These are phyloP conservation scores for Candida ortonii DNA, from an alignment of 805 yeast genomes.

Conservation along the genomic window DNA sequence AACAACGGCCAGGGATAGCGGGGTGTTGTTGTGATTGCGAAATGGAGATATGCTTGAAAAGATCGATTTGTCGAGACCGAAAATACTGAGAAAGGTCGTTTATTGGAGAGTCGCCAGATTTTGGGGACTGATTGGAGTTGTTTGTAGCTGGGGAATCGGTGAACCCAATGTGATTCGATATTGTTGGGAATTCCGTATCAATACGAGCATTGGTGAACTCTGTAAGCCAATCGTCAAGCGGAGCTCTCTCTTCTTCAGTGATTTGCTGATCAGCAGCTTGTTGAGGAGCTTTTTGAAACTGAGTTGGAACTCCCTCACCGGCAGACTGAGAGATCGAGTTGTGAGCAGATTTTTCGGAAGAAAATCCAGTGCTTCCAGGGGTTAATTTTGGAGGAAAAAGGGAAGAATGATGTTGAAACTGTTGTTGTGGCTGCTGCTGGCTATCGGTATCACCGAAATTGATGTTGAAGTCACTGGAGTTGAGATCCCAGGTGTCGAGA, in stretches of 20 bases:
- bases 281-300: no score
- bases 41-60: slow-evolving; percentile 46
- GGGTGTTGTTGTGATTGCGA: slow-evolving; percentile 30
- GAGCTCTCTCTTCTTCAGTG: slow-evolving; percentile 6
- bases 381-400: slow-evolving; percentile 10
- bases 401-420: no score
- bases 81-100: slow-evolving; percentile 59
- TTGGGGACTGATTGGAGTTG: slow-evolving; percentile 33
- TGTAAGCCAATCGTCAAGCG: slow-evolving; percentile 57
- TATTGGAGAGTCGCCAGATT: slow-evolving; percentile 29
- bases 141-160: slow-evolving; percentile 35
- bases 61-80: slow-evolving; percentile 62
- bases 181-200: slow-evolving; percentile 53
- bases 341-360: slow-evolving; percentile 12
- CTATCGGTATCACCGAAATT: slow-evolving; percentile 11
- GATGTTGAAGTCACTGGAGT: slow-evolving; percentile 24
- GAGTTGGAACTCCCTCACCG: no score
- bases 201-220: slow-evolving; percentile 69
- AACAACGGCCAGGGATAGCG: slow-evolving; percentile 37
- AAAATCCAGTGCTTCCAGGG: slow-evolving; percentile 10
- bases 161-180: slow-evolving; percentile 60
- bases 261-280: no score
- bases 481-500: slow-evolving; percentile 30
- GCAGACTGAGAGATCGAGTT: slow-evolving; percentile 11
- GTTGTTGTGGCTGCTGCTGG: slow-evolving; percentile 8